Evolutionary conservation across 768 basidiomycete species (phyloP).

Genomic region (Panaeolus papilionaceus): DNA sequence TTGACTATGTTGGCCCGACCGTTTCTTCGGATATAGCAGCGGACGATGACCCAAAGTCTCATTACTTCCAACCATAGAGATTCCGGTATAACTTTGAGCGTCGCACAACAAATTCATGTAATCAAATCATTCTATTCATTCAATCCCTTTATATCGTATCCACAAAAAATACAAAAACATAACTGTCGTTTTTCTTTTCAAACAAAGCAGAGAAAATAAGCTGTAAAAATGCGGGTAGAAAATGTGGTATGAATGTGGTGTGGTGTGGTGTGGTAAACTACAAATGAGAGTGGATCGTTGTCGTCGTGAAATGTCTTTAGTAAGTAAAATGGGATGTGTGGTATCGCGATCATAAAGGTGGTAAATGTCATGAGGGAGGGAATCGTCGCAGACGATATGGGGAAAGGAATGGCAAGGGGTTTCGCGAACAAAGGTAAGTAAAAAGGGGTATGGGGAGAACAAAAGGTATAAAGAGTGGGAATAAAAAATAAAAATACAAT

Average conservation of each 20-base stretch:
- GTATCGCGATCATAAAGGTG: constrained; percentile 11
- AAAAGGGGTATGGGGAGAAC: background rate
- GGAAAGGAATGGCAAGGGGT: background rate
- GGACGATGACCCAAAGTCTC: too few species aligned
- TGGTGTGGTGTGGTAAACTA: constrained; percentile 20
- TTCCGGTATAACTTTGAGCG: too few species aligned
- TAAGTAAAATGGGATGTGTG: background rate
- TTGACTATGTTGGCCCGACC: too few species aligned
- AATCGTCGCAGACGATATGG: constrained; percentile 15
- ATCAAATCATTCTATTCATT: constrained; percentile 8
- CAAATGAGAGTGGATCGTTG: constrained; percentile 18
- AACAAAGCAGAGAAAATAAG: background rate
- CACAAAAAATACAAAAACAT: constrained; percentile 9
- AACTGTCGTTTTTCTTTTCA: background rate
- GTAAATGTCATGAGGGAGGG: background rate
- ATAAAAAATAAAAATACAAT: constrained; percentile 12
- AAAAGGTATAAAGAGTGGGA: constrained; percentile 10
- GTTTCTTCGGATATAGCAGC: too few species aligned
- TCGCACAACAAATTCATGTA: too few species aligned
- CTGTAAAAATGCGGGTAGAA: background rate
- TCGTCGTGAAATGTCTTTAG: constrained; percentile 6
- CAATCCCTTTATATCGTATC: background rate
- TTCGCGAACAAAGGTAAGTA: constrained; percentile 18
- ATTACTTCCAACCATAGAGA: too few species aligned
- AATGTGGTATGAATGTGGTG: constrained; percentile 2